phyloP scores from a whole-genome alignment of 2,329 filamentous ascomycete genomes.

The Capronia americana region DNA sequence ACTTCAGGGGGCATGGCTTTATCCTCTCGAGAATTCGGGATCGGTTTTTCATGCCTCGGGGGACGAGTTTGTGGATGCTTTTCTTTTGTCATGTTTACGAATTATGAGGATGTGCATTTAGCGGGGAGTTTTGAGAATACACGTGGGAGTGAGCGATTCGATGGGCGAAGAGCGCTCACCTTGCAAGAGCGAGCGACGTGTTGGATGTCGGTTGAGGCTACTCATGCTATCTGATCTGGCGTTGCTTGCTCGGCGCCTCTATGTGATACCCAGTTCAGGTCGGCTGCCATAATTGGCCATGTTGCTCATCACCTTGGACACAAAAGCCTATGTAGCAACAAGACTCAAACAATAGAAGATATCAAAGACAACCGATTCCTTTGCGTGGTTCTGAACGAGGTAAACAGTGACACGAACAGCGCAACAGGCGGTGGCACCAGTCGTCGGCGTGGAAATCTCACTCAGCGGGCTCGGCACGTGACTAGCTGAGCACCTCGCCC shows the following conservation, averaged over 20 bases:
- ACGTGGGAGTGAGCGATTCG: constrained; percentile 16
- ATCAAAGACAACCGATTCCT: background rate
- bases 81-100: constrained; percentile 32
- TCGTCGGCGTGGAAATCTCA: constrained; percentile 3
- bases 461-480: constrained; percentile 16
- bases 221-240: background rate
- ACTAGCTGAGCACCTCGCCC: background rate
- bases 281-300: constrained; percentile 12
- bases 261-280: constrained; percentile 17
- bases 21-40: constrained; percentile 50
- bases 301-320: constrained; percentile 21
- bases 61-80: constrained; percentile 30
- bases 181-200: constrained; percentile 2
- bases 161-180: constrained; percentile 1
- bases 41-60: constrained; percentile 52
- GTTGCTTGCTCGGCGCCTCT: constrained; percentile 15
- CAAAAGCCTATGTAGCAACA: constrained; percentile 20
- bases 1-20: constrained; percentile 54
- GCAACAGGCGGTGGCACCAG: background rate
- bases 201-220: constrained; percentile 16
- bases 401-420: background rate
- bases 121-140: constrained; percentile 31
- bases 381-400: background rate
- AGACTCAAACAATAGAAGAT: constrained; percentile 14
- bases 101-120: constrained; percentile 31